phyloP scores from a whole-genome alignment of 2,329 filamentous ascomycete genomes.

The Huntiella bhutanensis region DNA sequence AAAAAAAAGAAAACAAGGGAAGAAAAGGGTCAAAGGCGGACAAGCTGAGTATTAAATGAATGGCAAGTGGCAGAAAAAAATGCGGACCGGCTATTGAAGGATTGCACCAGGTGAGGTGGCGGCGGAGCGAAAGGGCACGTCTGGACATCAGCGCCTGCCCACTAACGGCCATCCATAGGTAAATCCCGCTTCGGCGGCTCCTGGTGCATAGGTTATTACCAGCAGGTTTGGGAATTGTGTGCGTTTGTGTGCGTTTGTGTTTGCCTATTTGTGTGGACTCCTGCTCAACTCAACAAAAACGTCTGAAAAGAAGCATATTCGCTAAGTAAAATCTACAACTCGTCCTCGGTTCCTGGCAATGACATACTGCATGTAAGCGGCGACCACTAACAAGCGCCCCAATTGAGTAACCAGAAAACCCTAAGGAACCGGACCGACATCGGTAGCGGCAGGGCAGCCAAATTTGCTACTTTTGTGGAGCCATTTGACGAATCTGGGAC shows the following conservation, averaged over 20 bases:
- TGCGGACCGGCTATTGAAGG: too few relatives aligned
- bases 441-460: slow-evolving; percentile 7
- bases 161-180: neutral
- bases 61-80: too few relatives aligned
- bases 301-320: too few relatives aligned
- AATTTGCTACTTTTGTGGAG: slow-evolving; percentile 10
- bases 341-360: too few relatives aligned
- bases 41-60: too few relatives aligned
- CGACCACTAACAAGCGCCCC: too few relatives aligned
- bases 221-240: neutral
- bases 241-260: slow-evolving; percentile 1
- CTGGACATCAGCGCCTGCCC: slow-evolving; percentile 5
- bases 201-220: neutral
- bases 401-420: too few relatives aligned
- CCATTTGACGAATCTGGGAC: slow-evolving; percentile 2
- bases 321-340: too few relatives aligned
- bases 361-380: too few relatives aligned
- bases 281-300: too few relatives aligned
- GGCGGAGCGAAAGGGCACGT: slow-evolving; percentile 8
- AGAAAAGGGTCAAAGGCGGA: slow-evolving; percentile 4
- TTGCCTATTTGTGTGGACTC: neutral
- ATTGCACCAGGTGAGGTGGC: neutral
- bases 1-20: neutral
- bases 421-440: slow-evolving; percentile 6
- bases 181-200: slow-evolving; percentile 3